phyloP scores from a whole-genome alignment of 208 protist species.

The Wallacemonas rigidus region DNA sequence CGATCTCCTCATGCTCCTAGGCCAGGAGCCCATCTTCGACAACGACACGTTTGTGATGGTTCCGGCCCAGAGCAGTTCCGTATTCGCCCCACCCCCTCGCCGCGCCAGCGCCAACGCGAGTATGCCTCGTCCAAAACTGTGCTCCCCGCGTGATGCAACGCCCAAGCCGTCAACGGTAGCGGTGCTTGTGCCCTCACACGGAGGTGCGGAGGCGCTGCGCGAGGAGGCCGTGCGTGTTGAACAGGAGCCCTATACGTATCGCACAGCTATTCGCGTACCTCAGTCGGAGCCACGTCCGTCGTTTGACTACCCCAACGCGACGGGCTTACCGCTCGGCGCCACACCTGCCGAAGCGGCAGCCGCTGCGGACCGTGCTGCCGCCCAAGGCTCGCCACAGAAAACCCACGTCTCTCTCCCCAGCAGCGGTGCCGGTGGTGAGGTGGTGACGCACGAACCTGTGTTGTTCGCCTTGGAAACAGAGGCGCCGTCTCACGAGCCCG shows the following conservation, averaged over 20 bases:
- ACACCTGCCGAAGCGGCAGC: background rate
- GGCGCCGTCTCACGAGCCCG: slow-evolving; percentile 4
- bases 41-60: slow-evolving; percentile 18
- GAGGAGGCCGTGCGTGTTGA: background rate
- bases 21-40: slow-evolving; percentile 22
- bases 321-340: background rate
- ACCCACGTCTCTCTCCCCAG: too few relatives aligned
- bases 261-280: slow-evolving; percentile 32
- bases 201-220: background rate
- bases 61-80: background rate
- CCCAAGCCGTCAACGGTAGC: background rate
- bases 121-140: background rate
- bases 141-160: background rate
- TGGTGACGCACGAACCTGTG: background rate
- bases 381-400: too few relatives aligned
- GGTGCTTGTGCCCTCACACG: background rate
- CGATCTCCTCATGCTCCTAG: slow-evolving; percentile 30
- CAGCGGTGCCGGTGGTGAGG: too few relatives aligned
- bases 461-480: background rate
- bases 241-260: slow-evolving; percentile 31
- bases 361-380: background rate
- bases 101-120: too few relatives aligned
- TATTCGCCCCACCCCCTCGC: too few relatives aligned
- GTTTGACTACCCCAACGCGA: background rate
- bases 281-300: slow-evolving; percentile 11